Conservation (phyloP, 495 filamentous ascomycete species). For the Penicillium lagena region DNA sequence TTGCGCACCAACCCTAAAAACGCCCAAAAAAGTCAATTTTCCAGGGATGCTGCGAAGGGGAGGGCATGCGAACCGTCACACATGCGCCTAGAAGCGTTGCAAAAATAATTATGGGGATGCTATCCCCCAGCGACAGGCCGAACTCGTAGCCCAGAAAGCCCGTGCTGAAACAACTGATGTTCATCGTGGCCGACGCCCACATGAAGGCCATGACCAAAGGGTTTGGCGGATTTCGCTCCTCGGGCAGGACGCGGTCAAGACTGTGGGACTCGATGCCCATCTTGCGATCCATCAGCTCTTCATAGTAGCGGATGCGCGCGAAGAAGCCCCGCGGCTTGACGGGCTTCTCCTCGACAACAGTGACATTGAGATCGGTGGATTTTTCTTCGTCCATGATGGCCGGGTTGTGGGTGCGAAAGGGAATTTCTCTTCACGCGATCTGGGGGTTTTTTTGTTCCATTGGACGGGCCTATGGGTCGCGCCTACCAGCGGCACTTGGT, state of each 20-base stretch:
- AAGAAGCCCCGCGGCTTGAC: slow-evolving; percentile 20
- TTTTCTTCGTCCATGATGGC: not conserved
- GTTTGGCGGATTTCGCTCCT: slow-evolving; percentile 27
- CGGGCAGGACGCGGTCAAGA: slow-evolving; percentile 45
- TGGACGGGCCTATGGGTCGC: no score
- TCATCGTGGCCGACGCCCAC: slow-evolving; percentile 48
- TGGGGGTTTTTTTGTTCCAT: no score
- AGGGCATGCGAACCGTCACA: slow-evolving; percentile 33
- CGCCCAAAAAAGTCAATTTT: slow-evolving; percentile 1
- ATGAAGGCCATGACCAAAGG: slow-evolving; percentile 42
- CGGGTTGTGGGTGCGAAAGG: no score
- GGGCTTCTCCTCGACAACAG: slow-evolving; percentile 9
- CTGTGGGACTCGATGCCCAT: slow-evolving; percentile 48
- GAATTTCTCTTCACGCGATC: no score
- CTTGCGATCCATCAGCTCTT: slow-evolving; percentile 43
- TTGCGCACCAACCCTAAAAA: slow-evolving; percentile 28
- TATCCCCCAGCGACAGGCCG: slow-evolving; percentile 26
- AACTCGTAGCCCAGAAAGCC: slow-evolving; percentile 32
- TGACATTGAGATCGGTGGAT: slow-evolving; percentile 42
- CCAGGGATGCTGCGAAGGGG: not conserved
- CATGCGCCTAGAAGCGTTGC: slow-evolving; percentile 29
- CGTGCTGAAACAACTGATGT: slow-evolving; percentile 44
- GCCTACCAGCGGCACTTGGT: no score
- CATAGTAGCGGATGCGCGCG: slow-evolving; percentile 33
- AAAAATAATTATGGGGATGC: slow-evolving; percentile 30